Conservation (phyloP, 768 basidiomycete species). For the Trametes cinnabarina region DNA sequence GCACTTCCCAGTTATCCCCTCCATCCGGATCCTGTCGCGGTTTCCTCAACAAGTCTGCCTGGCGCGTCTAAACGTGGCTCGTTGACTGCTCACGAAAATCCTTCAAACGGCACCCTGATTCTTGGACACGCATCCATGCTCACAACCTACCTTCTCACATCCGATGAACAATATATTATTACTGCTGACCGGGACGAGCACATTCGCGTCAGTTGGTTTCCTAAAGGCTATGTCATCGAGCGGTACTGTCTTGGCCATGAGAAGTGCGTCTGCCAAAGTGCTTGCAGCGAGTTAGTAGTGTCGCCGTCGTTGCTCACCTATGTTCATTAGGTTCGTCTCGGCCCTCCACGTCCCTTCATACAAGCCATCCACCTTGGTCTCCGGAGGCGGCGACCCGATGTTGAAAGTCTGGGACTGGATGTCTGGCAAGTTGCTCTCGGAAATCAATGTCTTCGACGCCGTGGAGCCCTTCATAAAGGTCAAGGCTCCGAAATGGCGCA, state of each 20-base stretch:
- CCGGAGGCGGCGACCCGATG: slow-evolving; percentile 82
- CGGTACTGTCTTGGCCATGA: slow-evolving; percentile 82
- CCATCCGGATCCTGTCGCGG: slow-evolving; percentile 27
- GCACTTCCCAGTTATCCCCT: slow-evolving; percentile 54
- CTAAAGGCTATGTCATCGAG: slow-evolving; percentile 82
- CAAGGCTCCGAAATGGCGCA: slow-evolving; percentile 31
- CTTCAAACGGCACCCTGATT: slow-evolving; percentile 65
- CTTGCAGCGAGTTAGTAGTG: no score
- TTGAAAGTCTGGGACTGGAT: slow-evolving; percentile 83
- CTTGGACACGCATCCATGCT: slow-evolving; percentile 89
- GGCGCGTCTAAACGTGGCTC: slow-evolving; percentile 34
- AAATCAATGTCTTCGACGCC: slow-evolving; percentile 46
- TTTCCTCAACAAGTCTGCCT: background rate
- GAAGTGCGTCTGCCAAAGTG: slow-evolving; percentile 71
- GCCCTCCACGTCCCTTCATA: slow-evolving; percentile 67
- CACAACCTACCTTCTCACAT: slow-evolving; percentile 66
- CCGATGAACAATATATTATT: slow-evolving; percentile 71
- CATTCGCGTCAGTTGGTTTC: slow-evolving; percentile 87
- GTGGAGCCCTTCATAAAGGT: slow-evolving; percentile 41
- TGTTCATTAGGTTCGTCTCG: slow-evolving; percentile 66
- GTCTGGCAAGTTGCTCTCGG: slow-evolving; percentile 50
- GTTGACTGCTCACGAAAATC: slow-evolving; percentile 62
- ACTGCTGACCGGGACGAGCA: slow-evolving; percentile 96
- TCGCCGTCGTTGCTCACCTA: no score
- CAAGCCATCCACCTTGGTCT: slow-evolving; percentile 54